A percentile compares a stretch with the other conserved stretches of the same genome.
phyloP scores from a whole-genome alignment of 768 basidiomycete species.

The Cubamyces lactineus region DNA sequence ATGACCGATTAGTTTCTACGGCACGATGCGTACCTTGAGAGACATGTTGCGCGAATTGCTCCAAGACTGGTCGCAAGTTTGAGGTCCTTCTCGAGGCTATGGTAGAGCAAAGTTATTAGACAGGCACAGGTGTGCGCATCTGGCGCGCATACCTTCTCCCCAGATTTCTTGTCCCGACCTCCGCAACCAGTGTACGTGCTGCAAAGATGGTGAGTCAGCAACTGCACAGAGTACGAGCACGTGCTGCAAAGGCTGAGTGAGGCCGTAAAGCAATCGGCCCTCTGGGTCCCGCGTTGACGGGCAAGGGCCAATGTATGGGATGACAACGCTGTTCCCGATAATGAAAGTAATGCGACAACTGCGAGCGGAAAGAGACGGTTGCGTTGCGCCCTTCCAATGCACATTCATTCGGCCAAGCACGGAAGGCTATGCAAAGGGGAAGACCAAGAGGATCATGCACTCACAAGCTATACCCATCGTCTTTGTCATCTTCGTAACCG shows the following conservation, averaged over 20 bases:
- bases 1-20: background rate
- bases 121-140: background rate
- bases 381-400: too few relatives aligned
- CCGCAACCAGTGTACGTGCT: constrained; percentile 28
- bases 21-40: constrained; percentile 9
- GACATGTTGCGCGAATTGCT: constrained; percentile 21
- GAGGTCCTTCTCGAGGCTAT: constrained; percentile 24
- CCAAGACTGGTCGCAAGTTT: constrained; percentile 24
- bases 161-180: constrained; percentile 18
- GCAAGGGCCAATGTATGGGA: too few relatives aligned
- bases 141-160: constrained; percentile 8
- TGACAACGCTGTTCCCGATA: too few relatives aligned
- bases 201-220: background rate
- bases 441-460: background rate
- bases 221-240: background rate
- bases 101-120: background rate
- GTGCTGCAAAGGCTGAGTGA: background rate
- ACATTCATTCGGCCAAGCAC: background rate
- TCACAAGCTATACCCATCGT: constrained; percentile 28
- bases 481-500: constrained; percentile 30
- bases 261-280: too few relatives aligned
- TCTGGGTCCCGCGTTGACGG: too few relatives aligned
- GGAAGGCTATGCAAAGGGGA: too few relatives aligned
- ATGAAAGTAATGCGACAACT: too few relatives aligned
- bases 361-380: too few relatives aligned